Percentiles rank a stretch among this genome's conserved stretches.
phyloP scores from a whole-genome alignment of 441 rosid species.

The Monsonia emarginata region DNA sequence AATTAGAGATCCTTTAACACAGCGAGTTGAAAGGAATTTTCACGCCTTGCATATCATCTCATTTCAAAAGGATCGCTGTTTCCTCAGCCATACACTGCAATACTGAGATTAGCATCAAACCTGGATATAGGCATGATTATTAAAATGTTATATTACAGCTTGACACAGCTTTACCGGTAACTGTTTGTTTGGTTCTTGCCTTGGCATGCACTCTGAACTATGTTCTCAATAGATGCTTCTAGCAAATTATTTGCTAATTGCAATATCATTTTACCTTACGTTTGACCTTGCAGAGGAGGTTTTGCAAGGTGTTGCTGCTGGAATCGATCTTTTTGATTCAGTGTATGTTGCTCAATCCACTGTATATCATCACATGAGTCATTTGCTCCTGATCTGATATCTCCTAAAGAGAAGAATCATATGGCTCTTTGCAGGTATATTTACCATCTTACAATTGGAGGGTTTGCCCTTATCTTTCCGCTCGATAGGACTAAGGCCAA shows the following conservation, averaged over 20 bases:
- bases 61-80: neutral
- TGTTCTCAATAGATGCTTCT: neutral
- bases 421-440: conserved; percentile 38
- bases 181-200: neutral
- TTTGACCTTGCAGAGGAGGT: conserved; percentile 48
- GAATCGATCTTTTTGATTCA: conserved; percentile 58
- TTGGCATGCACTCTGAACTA: neutral
- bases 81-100: neutral
- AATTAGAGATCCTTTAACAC: too few species aligned
- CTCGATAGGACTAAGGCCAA: conserved; percentile 22
- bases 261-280: neutral
- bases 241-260: neutral
- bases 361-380: neutral
- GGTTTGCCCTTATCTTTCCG: conserved; percentile 59
- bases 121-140: neutral
- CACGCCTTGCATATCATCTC: neutral
- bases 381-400: neutral
- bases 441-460: conserved; percentile 53
- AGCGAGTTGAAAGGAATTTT: neutral
- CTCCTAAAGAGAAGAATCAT: neutral
- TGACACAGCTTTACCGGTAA: neutral
- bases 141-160: neutral
- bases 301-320: conserved; percentile 63
- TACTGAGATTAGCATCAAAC: neutral
- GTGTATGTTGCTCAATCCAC: conserved; percentile 29